Base-by-base conservation (phyloP, 148 eudicot genomes). In the Talinum fruticosum region DNA sequence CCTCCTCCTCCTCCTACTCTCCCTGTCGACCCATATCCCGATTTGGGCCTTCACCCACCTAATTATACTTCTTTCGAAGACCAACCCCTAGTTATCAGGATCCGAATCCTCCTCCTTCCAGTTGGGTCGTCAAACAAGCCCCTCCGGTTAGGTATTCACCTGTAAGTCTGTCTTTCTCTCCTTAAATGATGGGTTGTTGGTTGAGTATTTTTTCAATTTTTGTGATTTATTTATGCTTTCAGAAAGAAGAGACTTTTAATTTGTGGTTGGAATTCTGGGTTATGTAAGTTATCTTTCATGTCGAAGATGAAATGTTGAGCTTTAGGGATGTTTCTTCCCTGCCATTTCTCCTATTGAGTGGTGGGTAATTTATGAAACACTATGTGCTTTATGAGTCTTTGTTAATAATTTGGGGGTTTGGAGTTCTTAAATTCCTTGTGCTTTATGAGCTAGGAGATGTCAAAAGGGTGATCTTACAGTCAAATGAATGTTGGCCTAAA, bases 41-140 rank as follows among this genome's bases (percentile, higher is more conserved):
- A 38, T 59, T 53, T 36, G 61, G 53, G 53, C 32, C 16, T 14
- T 32, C 33, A 68, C 73, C 72, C 73, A 67, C 29, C 47, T 32
- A 68, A n/a, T 76, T 34, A 29, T 23, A 4, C 32, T 5, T 62
- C 32, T 23, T 66, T 45, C n/a, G 79, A 34, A 10, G 72, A 28
- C 6, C 73, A 26, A 51, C 71, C 79, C 49, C 41, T 15, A 14
- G 23, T 49, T 67, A 68, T 32, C 30, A 34, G 65, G 73, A 53
- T 15, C 35, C 65, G 15, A 12, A 5, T 78, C 65, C 8, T 53
- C 51, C 10, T 69, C 53, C 74, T 34, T 4, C 75, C n/a, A 70
- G 0, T 28, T 78, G 80, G 80, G 80, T 78, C 26, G 68, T 78
- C 53, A 70, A 57, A 29, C 35, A 69, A 78, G 36, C 75, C 7